A percentile compares a stretch with the other conserved stretches of the same genome.
phyloP scores from a whole-genome alignment of 371 early-diverging fungal genomes.

The Mortierella sp. region DNA sequence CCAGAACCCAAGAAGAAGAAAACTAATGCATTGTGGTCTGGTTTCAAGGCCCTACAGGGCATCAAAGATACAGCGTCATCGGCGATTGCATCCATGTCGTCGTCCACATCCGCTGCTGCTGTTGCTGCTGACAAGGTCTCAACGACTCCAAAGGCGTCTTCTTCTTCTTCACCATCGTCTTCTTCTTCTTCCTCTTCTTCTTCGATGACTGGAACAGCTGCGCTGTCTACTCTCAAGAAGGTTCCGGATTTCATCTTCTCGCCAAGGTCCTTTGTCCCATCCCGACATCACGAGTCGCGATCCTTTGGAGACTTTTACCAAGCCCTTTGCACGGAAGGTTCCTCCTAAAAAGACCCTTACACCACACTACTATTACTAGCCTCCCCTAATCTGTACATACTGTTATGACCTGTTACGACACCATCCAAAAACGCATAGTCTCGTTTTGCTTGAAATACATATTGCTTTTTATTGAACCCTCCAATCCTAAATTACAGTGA shows the following conservation, averaged over 20 bases:
- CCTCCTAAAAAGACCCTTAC: neutral
- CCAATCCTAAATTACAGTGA: no score
- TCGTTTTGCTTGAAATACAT: no score
- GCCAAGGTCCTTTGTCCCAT: conserved; percentile 25
- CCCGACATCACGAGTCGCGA: conserved; percentile 20
- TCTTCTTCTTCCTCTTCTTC: neutral
- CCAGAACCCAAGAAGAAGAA: conserved; percentile 15
- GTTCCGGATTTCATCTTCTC: conserved; percentile 48
- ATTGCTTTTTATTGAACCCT: no score
- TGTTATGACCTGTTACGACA: neutral
- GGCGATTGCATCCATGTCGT: neutral
- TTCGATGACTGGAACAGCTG: neutral
- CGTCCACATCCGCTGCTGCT: neutral
- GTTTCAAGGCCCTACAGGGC: conserved; percentile 22
- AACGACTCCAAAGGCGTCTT: neutral
- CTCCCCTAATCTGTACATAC: conserved; percentile 16
- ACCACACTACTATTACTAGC: neutral
- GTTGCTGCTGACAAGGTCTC: neutral
- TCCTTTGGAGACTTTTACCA: conserved; percentile 49
- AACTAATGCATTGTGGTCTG: conserved; percentile 20
- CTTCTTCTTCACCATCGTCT: neutral
- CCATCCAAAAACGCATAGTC: no score
- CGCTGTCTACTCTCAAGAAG: conserved; percentile 1
- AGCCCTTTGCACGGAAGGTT: conserved; percentile 34
- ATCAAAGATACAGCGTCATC: conserved; percentile 12